These are phyloP conservation scores for Chalciporus chontae DNA, from an alignment of 768 basidiomycete genomes.

Conservation along the genomic window DNA sequence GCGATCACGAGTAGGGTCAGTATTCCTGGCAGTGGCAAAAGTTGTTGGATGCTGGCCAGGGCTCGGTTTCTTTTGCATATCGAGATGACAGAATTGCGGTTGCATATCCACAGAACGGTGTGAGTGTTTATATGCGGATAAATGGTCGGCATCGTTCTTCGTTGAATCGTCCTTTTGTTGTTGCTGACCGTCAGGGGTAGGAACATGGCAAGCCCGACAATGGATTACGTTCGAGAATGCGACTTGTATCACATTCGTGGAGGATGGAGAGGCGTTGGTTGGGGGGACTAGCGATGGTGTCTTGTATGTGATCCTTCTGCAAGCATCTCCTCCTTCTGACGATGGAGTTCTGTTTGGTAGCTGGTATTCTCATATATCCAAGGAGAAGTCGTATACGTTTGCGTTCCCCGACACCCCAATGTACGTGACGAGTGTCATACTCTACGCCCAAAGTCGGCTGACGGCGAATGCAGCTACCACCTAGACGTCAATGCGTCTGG, in stretches of 20 bases:
- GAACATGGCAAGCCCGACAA: conserved; percentile 60
- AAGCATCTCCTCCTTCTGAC: conserved; percentile 5
- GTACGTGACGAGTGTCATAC: conserved; percentile 35
- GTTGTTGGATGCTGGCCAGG: conserved; percentile 45
- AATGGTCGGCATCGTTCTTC: conserved; percentile 39
- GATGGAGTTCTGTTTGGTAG: conserved; percentile 30
- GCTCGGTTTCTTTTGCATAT: conserved; percentile 52
- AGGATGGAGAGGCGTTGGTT: conserved; percentile 58
- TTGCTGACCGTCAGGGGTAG: conserved; percentile 31
- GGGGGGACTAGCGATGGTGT: conserved; percentile 71
- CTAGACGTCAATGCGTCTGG: conserved; percentile 51
- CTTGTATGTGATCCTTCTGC: conserved; percentile 41
- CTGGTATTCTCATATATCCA: conserved; percentile 67
- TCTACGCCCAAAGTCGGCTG: neutral
- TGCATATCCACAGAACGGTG: conserved; percentile 53
- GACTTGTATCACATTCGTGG: conserved; percentile 59
- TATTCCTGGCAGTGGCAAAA: conserved; percentile 57
- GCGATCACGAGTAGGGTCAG: conserved; percentile 31
- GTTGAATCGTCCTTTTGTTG: neutral
- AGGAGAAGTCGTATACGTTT: conserved; percentile 59
- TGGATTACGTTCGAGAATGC: conserved; percentile 63
- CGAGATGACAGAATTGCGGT: conserved; percentile 57
- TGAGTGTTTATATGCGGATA: conserved; percentile 59
- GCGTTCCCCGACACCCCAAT: conserved; percentile 56
- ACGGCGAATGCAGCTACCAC: conserved; percentile 39